These are phyloP conservation scores for Paxillus ammoniavirescens DNA, from an alignment of 768 basidiomycete genomes.

Conservation along the genomic window DNA sequence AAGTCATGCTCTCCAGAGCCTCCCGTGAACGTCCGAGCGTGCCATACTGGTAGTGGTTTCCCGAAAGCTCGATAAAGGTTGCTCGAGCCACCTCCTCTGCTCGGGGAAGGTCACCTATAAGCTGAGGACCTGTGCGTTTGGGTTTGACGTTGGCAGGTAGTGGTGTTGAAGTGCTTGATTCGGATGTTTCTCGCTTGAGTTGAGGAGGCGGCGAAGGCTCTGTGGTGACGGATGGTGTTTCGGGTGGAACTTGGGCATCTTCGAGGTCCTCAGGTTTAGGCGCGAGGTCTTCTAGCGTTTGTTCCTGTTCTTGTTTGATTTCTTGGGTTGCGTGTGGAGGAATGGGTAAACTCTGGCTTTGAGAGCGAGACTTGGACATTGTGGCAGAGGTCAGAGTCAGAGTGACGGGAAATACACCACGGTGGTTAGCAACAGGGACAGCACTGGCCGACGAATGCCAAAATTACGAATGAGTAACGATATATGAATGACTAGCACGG, in stretches of 20 bases:
- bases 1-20: conserved; percentile 89
- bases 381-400: conserved; percentile 15
- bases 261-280: conserved; percentile 21
- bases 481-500: conserved; percentile 16
- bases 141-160: conserved; percentile 28
- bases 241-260: conserved; percentile 25
- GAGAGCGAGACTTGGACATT: conserved; percentile 30
- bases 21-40: conserved; percentile 86
- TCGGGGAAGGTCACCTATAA: conserved; percentile 78
- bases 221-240: conserved; percentile 27
- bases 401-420: conserved; percentile 10
- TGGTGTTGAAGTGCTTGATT: conserved; percentile 35
- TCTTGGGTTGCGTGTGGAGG: conserved; percentile 8
- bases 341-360: conserved; percentile 28
- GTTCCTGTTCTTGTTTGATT: conserved; percentile 13
- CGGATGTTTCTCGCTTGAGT: conserved; percentile 33
- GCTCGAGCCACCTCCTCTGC: conserved; percentile 71
- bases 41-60: conserved; percentile 86
- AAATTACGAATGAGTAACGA: conserved; percentile 18
- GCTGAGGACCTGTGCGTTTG: conserved; percentile 50
- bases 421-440: conserved; percentile 14
- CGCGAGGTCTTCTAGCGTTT: conserved; percentile 3
- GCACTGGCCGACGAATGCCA: conserved; percentile 12
- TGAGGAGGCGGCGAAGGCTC: conserved; percentile 30
- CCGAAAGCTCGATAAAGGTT: conserved; percentile 70